Evolutionary conservation across 2,329 filamentous ascomycete genomes (phyloP), one percentile per base, ranked within the genome.

Genomic region (Akanthomyces muscarius): DNA sequence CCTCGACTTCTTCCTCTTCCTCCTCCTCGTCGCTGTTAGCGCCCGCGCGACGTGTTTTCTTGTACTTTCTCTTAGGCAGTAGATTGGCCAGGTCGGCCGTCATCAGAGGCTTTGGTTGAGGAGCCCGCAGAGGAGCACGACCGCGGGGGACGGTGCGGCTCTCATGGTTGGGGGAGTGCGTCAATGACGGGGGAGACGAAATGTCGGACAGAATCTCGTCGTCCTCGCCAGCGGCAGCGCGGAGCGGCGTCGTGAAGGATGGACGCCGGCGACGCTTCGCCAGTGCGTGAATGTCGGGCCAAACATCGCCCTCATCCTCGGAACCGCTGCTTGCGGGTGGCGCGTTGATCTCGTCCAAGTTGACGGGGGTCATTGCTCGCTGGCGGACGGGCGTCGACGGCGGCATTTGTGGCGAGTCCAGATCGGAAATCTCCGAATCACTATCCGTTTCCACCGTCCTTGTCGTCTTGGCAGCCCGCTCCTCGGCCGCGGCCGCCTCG

Each of bases 121-220:
- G 71, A 21, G 30, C 23, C 41, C 73, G 69, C 65, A 67, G 66
- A 63, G 68, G 52, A 28, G 73, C 68, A 36, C 76, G 74, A 65
- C 77, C 60, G 30, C 60, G 60, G n/a, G 33, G 8, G 10, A 66
- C 54, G 65, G 58, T 44, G 71, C 65, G 63, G 18, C 68, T 66
- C 1, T 73, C 72, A 64, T 78, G 81, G 68, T 88, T 88, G 38
- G 86, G 86, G 0, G 86, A 89, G 69, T 89, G 86, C 4, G 86
- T 89, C 4, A 89, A 76, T 0, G 86, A 88, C 0, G 86, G 86
- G 0, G 86, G 86, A 2, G 86, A 88, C 1, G 86, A 88, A 13
- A 85, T 75, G 52, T 85, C 80, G 0, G 83, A 86, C n/a, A 76
- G 66, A 13, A 61, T 55, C 21, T 48, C 59, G 65, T 78, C 73